These are phyloP conservation scores for Pisolithus tinctorius DNA, from an alignment of 768 basidiomycete species.

Conservation along the genomic window DNA sequence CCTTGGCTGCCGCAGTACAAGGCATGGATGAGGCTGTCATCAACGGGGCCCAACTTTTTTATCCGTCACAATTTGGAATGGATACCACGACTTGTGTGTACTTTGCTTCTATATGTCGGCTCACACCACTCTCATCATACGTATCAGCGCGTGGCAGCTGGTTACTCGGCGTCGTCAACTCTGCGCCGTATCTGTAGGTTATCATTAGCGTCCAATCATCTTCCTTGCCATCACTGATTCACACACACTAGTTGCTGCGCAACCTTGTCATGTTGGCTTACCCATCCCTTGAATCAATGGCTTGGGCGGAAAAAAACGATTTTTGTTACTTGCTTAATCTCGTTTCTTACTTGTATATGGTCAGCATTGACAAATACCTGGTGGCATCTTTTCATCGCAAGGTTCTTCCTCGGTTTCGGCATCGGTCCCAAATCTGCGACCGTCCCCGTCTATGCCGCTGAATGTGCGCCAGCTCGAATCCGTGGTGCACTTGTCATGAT, in stretches of 20 bases:
- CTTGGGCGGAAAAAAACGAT: conserved; percentile 58
- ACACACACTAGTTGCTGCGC: conserved; percentile 43
- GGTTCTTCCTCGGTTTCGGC: conserved; percentile 43
- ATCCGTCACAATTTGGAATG: conserved; percentile 52
- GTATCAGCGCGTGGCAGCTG: conserved; percentile 49
- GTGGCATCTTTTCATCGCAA: conserved; percentile 51
- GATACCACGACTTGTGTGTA: conserved; percentile 13
- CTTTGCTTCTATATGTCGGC: conserved; percentile 10
- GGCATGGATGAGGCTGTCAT: conserved; percentile 39
- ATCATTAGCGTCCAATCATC: conserved; percentile 7
- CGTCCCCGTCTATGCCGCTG: conserved; percentile 61
- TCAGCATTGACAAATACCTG: conserved; percentile 47
- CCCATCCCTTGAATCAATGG: conserved; percentile 46
- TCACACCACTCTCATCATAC: conserved; percentile 17
- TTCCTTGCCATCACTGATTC: neutral
- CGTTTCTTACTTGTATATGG: conserved; percentile 50
- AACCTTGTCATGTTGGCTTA: conserved; percentile 54
- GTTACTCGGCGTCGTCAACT: conserved; percentile 70
- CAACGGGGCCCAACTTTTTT: conserved; percentile 41
- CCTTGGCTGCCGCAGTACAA: conserved; percentile 78
- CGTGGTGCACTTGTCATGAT: conserved; percentile 90
- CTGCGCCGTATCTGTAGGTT: conserved; percentile 48
- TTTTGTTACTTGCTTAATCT: conserved; percentile 53
- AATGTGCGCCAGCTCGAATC: conserved; percentile 74
- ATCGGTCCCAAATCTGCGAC: conserved; percentile 54